phyloP scores from a whole-genome alignment of 129 eudicot species.

The Saussurea involucrata region DNA sequence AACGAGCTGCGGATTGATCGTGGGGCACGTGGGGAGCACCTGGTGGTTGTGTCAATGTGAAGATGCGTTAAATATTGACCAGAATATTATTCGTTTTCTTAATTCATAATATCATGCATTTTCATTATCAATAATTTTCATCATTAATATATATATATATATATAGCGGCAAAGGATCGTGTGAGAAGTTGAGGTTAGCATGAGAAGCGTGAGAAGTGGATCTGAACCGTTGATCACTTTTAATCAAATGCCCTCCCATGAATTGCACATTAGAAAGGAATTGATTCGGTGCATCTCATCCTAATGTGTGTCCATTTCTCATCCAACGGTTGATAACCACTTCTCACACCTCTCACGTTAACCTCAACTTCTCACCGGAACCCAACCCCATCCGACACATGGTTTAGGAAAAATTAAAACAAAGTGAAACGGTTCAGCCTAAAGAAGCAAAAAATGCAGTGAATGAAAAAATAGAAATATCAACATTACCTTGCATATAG shows the following conservation, averaged over 20 bases:
- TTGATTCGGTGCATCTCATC: too few species aligned
- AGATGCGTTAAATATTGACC: background rate
- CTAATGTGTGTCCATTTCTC: too few species aligned
- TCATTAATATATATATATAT: background rate
- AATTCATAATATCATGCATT: background rate
- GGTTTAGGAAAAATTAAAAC: background rate
- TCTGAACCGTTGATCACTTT: too few species aligned
- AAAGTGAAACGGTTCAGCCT: background rate
- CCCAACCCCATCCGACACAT: background rate
- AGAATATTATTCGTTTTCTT: too few species aligned
- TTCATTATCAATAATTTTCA: background rate
- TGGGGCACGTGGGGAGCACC: conserved; percentile 94
- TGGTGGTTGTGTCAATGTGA: conserved; percentile 11
- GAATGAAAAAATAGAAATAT: background rate
- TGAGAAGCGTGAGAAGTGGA: too few species aligned
- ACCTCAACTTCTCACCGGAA: too few species aligned
- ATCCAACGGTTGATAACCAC: too few species aligned
- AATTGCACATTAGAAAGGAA: too few species aligned
- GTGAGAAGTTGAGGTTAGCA: too few species aligned
- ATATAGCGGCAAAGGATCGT: too few species aligned
- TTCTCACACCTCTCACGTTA: too few species aligned
- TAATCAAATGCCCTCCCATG: too few species aligned
- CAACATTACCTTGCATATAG: conserved; percentile 71
- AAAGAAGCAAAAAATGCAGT: background rate
- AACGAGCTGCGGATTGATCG: conserved; percentile 53